Base-by-base conservation (phyloP, 352 stramenopile genomes). In the Phytopythium sindhum region DNA sequence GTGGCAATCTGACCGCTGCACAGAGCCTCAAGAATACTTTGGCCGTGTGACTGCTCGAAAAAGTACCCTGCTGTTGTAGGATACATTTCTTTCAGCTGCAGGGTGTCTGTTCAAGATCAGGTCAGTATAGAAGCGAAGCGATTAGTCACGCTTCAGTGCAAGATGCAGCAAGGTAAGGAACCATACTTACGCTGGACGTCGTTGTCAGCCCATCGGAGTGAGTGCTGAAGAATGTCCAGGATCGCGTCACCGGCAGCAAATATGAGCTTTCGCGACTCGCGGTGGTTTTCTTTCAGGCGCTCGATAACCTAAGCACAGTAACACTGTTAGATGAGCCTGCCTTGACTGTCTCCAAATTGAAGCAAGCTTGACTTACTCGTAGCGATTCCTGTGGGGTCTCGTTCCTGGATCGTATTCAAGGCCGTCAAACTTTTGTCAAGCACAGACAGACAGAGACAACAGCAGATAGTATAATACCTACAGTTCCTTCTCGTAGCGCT, bases 21-120 rank as follows among this genome's bases (percentile, higher is more conserved):
- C 28, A 91, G 68, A 8, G 69, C 75, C 29, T 89, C 75, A 4
- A 91, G 67, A 21, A 89, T 73, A 28, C 82, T 71, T 31, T 78
- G 63, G 1, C 82, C 82, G 58, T 91, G 78, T 14, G 81, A 70
- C 26, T 72, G 66, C 28, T 88, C 70, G 42, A 89, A 88, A 48
- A 90, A 91, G 14, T 65, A 52, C 1, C 78, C 80, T 12, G 73
- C 77, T 2, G 82, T 91, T 0, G 48, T 67, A 0, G 80, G 80
- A 52, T 86, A 89, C 80, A 91, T 89, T 26, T 83, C 68, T 54
- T 75, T 73, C 12, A 91, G 58, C 54, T 89, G 75, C 3, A 89
- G 57, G 5, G 75, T 81, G 65, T 84, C 82, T 91, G 28, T 2
- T 29, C 19, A 50, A 26, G 24, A 17, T 33, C 6, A 50, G 15